phyloP scores from a whole-genome alignment of 148 eudicot species.

The Nepenthes gracilis region DNA sequence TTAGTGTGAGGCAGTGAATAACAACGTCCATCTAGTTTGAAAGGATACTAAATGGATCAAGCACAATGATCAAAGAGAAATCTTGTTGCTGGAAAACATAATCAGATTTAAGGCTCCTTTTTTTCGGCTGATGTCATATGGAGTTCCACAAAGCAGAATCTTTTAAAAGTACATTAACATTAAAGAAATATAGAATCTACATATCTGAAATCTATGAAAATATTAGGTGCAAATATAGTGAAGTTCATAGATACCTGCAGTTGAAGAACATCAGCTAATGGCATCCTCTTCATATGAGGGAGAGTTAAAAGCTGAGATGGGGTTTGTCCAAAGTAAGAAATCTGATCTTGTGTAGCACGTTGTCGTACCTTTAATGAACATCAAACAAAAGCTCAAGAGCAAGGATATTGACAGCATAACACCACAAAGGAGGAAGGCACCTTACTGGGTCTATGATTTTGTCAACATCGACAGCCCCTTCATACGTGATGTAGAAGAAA shows the following conservation, averaged over 20 bases:
- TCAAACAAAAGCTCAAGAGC: conserved; percentile 4
- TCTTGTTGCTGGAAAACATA: too few relatives aligned
- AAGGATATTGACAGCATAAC: conserved; percentile 1
- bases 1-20: too few relatives aligned
- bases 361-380: conserved; percentile 63
- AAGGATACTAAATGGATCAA: too few relatives aligned
- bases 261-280: conserved; percentile 82
- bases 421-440: conserved; percentile 6
- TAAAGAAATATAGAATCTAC: too few relatives aligned
- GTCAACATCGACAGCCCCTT: conserved; percentile 87
- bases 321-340: conserved; percentile 98
- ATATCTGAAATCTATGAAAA: too few relatives aligned
- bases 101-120: too few relatives aligned
- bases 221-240: too few relatives aligned
- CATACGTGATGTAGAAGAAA: conserved; percentile 92
- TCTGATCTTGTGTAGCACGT: conserved; percentile 94
- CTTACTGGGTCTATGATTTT: conserved; percentile 87
- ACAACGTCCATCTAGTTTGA: too few relatives aligned
- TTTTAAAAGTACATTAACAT: too few relatives aligned
- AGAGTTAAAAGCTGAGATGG: conserved; percentile 87
- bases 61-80: too few relatives aligned
- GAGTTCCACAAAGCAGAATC: too few relatives aligned
- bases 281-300: conserved; percentile 87
- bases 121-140: too few relatives aligned
- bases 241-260: conserved; percentile 50